Base-by-base conservation (phyloP, 2,329 filamentous ascomycete species). In the Aureobasidium musti region DNA sequence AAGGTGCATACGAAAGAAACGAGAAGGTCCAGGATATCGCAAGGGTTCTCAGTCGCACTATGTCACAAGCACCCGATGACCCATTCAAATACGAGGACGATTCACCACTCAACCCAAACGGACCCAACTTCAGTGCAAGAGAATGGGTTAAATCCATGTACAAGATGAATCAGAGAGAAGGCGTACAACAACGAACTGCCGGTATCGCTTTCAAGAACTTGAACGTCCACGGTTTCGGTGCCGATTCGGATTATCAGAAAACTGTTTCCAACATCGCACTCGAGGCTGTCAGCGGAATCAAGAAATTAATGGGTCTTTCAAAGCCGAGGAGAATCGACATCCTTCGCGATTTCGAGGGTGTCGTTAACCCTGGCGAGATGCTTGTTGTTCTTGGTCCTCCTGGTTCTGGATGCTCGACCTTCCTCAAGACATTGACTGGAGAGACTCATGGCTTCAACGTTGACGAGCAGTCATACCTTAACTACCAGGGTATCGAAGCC, bases 401-500 rank as follows among this genome's bases (percentile, higher is more conserved):
- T 2, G 81, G 79, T 68, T 82, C 81, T 68, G 90, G 90, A 64
- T 96, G 92, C 77, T 91, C 90, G 19, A 96, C 92, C 2, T 88
- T 96, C 69, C 82, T 96, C 67, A 96, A 96, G 81, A 91, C 91
- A 0, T 86, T 96, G 71, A 86, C 91, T 3, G 91, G 92, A 68
- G 91, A 96, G 77, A 91, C 89, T 26, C 89, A 92, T 71, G 92
- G 92, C 61, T 88, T 96, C 71, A 87, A 84, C 71, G 82, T 95
- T 17, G 89, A 91, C 56, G 79, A 89, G 3, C 79, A 81, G 13
- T 88, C 90, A 0, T 87, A 91, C 69, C 87, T 96, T 74, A 94
- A 96, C 79, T 96, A 96, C 74, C 89, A 95, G 76, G 89, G 87
- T 82, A 83, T 91, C 72, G 80, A 85, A 2, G 84, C 90, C 66